Evolutionary conservation across 2,329 filamentous ascomycete genomes (phyloP), one percentile per base, ranked within the genome.

Genomic region (Colletotrichum sp.): DNA sequence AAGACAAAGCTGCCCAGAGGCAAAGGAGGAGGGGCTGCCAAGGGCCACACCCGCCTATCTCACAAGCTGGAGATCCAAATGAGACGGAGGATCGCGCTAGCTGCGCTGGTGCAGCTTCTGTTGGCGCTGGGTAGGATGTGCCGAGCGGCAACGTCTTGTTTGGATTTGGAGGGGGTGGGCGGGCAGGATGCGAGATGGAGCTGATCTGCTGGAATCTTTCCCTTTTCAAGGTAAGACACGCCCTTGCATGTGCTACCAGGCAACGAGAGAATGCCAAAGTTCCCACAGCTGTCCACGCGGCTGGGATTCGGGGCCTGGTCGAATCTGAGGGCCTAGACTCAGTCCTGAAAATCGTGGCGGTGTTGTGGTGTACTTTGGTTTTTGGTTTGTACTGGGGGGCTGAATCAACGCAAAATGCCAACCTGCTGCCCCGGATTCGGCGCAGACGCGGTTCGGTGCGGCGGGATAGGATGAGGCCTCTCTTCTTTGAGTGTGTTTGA

Each of bases 191-290:
- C 43, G 43, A 5, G 66, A 39, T 52, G 58, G 13, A 66, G 52
- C 30, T 32, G 39, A 62, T 71, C 62, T 28, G 68, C 48, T 66
- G 61, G 68, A 62, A 71, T 71, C 30, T 39, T 58, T 69, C 27
- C 56, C 66, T 25, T 12, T 22, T 25, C 43, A 30, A 27, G 58
- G 58, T 25, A 70, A 22, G 43, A 27, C 66, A 48, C 56, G 27
- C 39, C 66, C 66, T 70, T 74, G 34, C 71, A 71, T 70, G 27
- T 65, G 65, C 61, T 58, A 52, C 72, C 28, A 71, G 68, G 36
- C 61, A 71, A 55, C 39, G 60, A 43, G n/a, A n/a, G 30, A 66
- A 52, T 39, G 60, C 30, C 32, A 27, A 12, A 61, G 43, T 48
- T 34, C 36, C 32, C 34, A 55, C 34, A 43, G 27, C 28, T 58